Evolutionary conservation across 768 basidiomycete species (phyloP), one percentile per base, ranked within the genome.

Genomic region (Cystobasidiopsis lactophilus): DNA sequence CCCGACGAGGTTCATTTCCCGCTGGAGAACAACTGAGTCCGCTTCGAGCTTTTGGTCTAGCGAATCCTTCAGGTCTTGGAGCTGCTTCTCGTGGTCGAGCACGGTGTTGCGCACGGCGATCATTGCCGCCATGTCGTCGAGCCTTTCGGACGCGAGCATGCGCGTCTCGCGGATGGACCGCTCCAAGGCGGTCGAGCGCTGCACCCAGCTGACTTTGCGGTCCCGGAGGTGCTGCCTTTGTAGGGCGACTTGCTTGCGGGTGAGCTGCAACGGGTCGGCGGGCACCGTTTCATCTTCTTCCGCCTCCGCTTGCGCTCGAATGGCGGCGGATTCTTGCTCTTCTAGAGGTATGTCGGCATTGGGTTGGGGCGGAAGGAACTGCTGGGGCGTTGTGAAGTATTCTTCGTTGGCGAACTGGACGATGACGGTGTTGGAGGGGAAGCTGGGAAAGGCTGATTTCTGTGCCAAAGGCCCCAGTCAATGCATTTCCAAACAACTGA

Each of bases 381-480:
- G 18, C 52, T 47, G 51, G 1, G 59, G 56, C 0, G 56, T 52
- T 9, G 57, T 56, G 40, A 60, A 60, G 40, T 58, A 60, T 16
- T 60, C 57, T 40, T 51, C 43, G 26, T 55, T 46, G 47, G 38
- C 14, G 19, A 60, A 44, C 3, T 53, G 40, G 19, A 61, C 53
- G 26, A 58, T 30, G 41, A 59, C 33, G 3, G 60, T 57, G 54
- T 61, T 59, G 35, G 56, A 52, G 0, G 58, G 57, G 19, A 59
- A 52, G 2, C 47, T 3, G 1, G 59, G 59, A 27, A 58, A 60
- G 1, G 29, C 13, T 7, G 53, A 21, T 0, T 53, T 55, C 56
- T 58, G 50, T 2, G 21, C 27, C 9, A 13, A 46, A 52, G 10
- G 46, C 3, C 5, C 27, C n/a, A 38, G 27, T 30, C 9, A 21